A percentile compares a stretch with the other conserved stretches of the same genome.
These are phyloP conservation scores for Solanum ossicruentum DNA, from an alignment of 257 asterid species.

Conservation along the genomic window DNA sequence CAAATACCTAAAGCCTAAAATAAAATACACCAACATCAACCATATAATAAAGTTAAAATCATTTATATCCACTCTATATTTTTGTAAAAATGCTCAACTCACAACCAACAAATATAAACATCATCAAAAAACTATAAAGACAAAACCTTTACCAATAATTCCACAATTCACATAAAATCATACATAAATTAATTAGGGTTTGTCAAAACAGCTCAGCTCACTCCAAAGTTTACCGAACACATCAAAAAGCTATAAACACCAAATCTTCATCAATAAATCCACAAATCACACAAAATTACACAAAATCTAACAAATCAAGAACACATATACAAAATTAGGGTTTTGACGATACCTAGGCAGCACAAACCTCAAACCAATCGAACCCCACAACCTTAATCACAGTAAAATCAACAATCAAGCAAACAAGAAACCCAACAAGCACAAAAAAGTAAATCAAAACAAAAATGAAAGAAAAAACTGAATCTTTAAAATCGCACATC, in stretches of 20 bases:
- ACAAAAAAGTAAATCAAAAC: background rate
- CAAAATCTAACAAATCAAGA: background rate
- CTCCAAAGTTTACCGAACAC: background rate
- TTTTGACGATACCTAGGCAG: slow-evolving; percentile 9
- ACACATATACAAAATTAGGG: slow-evolving; percentile 34
- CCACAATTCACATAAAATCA: background rate
- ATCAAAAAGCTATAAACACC: background rate
- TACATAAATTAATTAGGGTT: background rate
- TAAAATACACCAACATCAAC: background rate
- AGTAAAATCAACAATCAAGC: background rate
- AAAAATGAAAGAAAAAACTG: background rate
- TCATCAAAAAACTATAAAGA: background rate
- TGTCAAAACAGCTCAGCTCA: background rate
- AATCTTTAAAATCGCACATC: background rate
- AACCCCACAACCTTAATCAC: background rate
- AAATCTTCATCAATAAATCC: background rate
- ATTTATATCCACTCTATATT: background rate
- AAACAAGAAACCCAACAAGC: background rate
- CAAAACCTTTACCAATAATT: background rate
- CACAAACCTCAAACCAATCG: background rate
- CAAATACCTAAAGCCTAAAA: background rate
- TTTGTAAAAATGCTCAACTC: background rate
- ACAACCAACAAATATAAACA: background rate
- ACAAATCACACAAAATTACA: background rate
- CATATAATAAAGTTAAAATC: background rate